Evolutionary conservation across 371 early-diverging fungal genomes (phyloP), one percentile per base, ranked within the genome.

Genomic region (Parasitella parasitica): DNA sequence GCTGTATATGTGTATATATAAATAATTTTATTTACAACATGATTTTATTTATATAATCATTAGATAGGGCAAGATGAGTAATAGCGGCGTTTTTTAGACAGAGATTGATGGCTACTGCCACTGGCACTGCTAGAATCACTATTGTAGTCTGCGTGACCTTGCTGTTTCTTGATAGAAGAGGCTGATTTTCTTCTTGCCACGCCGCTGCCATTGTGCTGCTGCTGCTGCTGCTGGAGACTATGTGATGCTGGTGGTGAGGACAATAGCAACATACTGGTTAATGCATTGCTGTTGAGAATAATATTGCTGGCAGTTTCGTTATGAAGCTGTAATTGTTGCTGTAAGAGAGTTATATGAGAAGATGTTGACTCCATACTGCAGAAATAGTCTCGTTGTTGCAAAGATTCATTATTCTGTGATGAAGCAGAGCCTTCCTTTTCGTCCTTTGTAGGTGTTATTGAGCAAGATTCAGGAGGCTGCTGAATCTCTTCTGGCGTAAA

Each of bases 401-500:
- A 43, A 30, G 18, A 13, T n/a, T 12, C 13, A 4, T 1, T 26
- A 6, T 41, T 20, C 22, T 16, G 16, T 18, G 39, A n/a, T 11
- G 43, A 1, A n/a, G 57, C 22, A 2, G 57, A 30, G 0, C 24
- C 16, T 6, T 32, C 12, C 2, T 43, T 9, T 7, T 57, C 57
- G 0, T 57, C 57, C 9, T 61, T 26, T 20, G 49, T 22, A 20
- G 55, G 54, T 37, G 36, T 36, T 5, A 46, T 38, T n/a, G 35
- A 20, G 35, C 36, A 53, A 3, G 41, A 18, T 20, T 54, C 48
- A 24, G 34, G 55, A 7, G 35, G 38, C 6, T 62, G 62, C 13
- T 41, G 64, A 32, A 63, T 56, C 11, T 57, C 58, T 34, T 57
- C 57, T 9, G 64, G 64, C 15, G 64, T 64, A 28, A 64, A 64